Evolutionary conservation across 2,329 filamentous ascomycete genomes (phyloP), one percentile per base, ranked within the genome.

Genomic region (Macrophomina phaseolina): DNA sequence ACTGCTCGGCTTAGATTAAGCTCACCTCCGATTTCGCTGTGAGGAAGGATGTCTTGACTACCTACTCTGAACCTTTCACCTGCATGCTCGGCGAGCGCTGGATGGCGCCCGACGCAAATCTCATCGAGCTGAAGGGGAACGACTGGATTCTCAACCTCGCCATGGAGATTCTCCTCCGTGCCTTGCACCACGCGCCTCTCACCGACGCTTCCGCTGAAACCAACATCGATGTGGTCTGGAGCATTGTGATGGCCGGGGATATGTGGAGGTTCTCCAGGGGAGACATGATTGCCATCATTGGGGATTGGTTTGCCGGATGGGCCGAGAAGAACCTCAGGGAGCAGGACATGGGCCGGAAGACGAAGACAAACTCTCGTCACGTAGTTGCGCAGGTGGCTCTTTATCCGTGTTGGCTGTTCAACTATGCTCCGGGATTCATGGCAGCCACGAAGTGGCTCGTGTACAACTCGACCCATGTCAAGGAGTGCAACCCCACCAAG

Each of bases 391-490:
- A 23, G 23, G 16, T 58, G 28, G 49, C 77, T 1, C 70, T 75
- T 0, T 72, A 74, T n/a, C 76, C 77, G 0, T 73, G 72, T 64
- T 71, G 71, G 32, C 40, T 67, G 2, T 77, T 78, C 69, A 70
- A 76, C 34, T 70, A 77, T 64, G 71, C 72, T 5, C 18, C 64
- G 3, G 77, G 71, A 1, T 78, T 77, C 46, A 67, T 68, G 0
- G 51, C 52, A 0, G 69, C 71, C 3, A 79, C 75, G 0, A 74
- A 72, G 67, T 73, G 66, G n/a, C 69, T 78, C 1, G 76, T 71
- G 1, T 78, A 79, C 71, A 67, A 77, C 42, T 66, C 66, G 12
- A 71, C 73, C 5, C 70, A 73, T 38, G 72, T 77, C 46, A 69
- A 66, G n/a, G 75, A 76, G 55, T 61, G 58, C 4, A 69, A 67